Evolutionary conservation across 192 early-diverging fungal species (phyloP).

Genomic region (Funneliformis mosseae): DNA sequence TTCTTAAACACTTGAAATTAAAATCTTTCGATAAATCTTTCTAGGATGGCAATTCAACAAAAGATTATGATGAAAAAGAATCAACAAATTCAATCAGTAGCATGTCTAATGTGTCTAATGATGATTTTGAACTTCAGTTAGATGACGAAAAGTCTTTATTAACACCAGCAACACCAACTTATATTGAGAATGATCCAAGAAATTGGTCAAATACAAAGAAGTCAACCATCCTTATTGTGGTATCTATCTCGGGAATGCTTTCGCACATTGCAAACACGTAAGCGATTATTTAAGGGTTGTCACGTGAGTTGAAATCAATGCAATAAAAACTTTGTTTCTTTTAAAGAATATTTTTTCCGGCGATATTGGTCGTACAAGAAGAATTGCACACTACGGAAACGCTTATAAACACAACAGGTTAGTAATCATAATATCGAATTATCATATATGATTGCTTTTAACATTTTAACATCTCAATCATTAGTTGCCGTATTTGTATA

Average conservation of each 20-base stretch:
- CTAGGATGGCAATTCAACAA: not conserved
- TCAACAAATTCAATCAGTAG: not conserved
- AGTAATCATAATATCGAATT: not conserved
- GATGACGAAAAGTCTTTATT: not conserved
- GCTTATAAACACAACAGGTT: conserved; percentile 38
- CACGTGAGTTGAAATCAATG: not conserved
- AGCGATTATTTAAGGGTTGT: not conserved
- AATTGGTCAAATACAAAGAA: conserved; percentile 43
- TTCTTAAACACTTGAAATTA: not conserved
- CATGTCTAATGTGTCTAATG: not conserved
- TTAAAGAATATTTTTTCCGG: conserved; percentile 44
- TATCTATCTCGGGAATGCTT: conserved; percentile 43
- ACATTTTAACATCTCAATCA: not conserved
- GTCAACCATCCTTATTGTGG: conserved; percentile 35
- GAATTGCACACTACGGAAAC: conserved; percentile 37
- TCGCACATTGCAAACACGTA: conserved; percentile 34
- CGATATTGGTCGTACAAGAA: conserved; percentile 36
- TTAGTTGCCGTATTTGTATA: conserved; percentile 16
- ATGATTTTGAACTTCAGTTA: not conserved
- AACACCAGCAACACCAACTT: not conserved
- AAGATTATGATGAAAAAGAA: not conserved
- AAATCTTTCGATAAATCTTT: not conserved
- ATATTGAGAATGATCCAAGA: conserved; percentile 38
- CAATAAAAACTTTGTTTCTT: not conserved
- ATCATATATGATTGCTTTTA: not conserved